phyloP scores from a whole-genome alignment of 805 yeast genomes.

The Saccharomycopsis javanensis region DNA sequence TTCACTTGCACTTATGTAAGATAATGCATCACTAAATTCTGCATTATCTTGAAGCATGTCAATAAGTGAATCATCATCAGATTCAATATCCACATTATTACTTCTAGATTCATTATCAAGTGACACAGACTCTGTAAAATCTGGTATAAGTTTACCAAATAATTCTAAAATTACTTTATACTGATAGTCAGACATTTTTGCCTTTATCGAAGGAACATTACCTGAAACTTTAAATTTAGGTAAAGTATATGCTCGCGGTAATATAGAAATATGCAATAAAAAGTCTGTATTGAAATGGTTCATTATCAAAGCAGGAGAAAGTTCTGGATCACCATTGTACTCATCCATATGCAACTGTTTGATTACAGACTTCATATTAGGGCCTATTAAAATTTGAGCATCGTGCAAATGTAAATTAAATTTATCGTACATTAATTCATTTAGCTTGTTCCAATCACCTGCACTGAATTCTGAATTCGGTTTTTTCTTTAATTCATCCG shows the following conservation, averaged over 20 bases:
- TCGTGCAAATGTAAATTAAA: slow-evolving; percentile 69
- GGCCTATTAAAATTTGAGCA: slow-evolving; percentile 83
- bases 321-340: not conserved
- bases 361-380: slow-evolving; percentile 68
- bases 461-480: slow-evolving; percentile 40
- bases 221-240: slow-evolving; percentile 70
- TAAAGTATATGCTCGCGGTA: slow-evolving; percentile 68
- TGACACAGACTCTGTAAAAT: slow-evolving; percentile 19
- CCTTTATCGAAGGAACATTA: slow-evolving; percentile 58
- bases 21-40: slow-evolving; percentile 18
- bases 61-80: slow-evolving; percentile 9
- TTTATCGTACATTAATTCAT: slow-evolving; percentile 80
- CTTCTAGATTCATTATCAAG: slow-evolving; percentile 27
- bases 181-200: slow-evolving; percentile 78
- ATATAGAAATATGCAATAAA: slow-evolving; percentile 69
- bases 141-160: slow-evolving; percentile 61
- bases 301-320: slow-evolving; percentile 43
- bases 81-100: not conserved
- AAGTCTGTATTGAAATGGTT: slow-evolving; percentile 70
- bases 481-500: slow-evolving; percentile 57
- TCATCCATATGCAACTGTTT: slow-evolving; percentile 48
- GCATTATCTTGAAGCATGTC: slow-evolving; percentile 18
- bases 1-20: slow-evolving; percentile 9
- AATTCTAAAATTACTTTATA: slow-evolving; percentile 80
- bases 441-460: slow-evolving; percentile 68